Conservation (phyloP, 257 asterid species). For the Rhazya stricta region DNA sequence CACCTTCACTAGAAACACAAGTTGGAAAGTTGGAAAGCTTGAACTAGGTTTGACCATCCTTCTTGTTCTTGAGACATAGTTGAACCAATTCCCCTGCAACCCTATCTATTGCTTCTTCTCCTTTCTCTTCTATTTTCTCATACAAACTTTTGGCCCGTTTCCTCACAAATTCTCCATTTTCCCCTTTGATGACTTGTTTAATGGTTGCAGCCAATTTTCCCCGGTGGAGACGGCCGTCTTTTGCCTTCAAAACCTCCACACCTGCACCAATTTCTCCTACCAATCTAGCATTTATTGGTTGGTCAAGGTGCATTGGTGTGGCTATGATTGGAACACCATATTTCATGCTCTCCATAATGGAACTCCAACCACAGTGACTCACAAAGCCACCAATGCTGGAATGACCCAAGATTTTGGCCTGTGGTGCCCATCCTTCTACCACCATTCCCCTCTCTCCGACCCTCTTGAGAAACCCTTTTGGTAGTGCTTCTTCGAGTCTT, state of each 20-base stretch:
- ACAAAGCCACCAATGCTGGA: not conserved
- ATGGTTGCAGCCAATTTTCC: not conserved
- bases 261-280: slow-evolving; percentile 8
- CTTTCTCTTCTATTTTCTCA: not conserved
- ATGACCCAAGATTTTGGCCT: slow-evolving; percentile 2
- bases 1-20: too few relatives aligned
- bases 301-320: slow-evolving; percentile 7
- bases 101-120: not conserved
- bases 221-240: not conserved
- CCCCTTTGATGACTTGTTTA: not conserved
- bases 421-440: slow-evolving; percentile 13
- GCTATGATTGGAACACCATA: slow-evolving; percentile 12
- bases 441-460: slow-evolving; percentile 11
- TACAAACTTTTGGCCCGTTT: not conserved
- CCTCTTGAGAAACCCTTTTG: not conserved
- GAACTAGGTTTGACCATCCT: not conserved
- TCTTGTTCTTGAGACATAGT: too few relatives aligned
- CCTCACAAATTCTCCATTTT: not conserved
- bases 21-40: not conserved
- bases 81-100: too few relatives aligned
- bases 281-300: slow-evolving; percentile 17
- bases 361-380: too few relatives aligned
- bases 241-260: not conserved
- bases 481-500: not conserved
- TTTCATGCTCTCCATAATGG: not conserved